These are phyloP conservation scores for Pisolithus albus DNA, from an alignment of 768 basidiomycete genomes.

Conservation along the genomic window DNA sequence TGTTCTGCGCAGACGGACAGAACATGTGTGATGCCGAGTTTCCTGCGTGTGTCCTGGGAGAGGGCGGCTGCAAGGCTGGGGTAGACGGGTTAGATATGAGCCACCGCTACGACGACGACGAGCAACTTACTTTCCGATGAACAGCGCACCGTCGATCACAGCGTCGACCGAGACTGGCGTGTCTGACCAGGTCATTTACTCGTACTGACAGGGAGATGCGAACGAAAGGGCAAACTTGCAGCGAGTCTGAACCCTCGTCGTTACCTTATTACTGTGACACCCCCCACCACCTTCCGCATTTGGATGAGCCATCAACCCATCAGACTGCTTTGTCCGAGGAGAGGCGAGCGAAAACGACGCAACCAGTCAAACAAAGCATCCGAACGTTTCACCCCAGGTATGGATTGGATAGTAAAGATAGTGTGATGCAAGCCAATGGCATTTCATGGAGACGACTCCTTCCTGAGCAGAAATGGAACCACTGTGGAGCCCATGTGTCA, in stretches of 20 bases:
- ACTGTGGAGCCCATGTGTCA: neutral
- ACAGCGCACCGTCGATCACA: conserved; percentile 27
- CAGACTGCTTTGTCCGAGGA: too few species aligned
- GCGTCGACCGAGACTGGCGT: conserved; percentile 21
- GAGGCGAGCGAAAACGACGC: too few species aligned
- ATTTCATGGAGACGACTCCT: neutral
- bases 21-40: conserved; percentile 46
- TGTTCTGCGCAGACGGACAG: conserved; percentile 55
- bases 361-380: too few species aligned
- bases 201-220: neutral
- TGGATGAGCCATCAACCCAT: too few species aligned
- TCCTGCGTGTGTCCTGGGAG: conserved; percentile 22
- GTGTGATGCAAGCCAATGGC: neutral
- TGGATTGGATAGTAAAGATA: neutral
- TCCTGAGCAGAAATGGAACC: neutral
- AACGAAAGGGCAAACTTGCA: too few species aligned
- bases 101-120: too few species aligned
- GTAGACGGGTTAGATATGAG: neutral
- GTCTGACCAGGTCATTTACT: conserved; percentile 23
- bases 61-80: conserved; percentile 28
- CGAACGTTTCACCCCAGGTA: too few species aligned
- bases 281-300: too few species aligned
- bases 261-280: neutral
- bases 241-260: too few species aligned
- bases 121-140: conserved; percentile 29